Base-by-base conservation (phyloP, 2,329 filamentous ascomycete genomes). In the Aureobasidium sp. region DNA sequence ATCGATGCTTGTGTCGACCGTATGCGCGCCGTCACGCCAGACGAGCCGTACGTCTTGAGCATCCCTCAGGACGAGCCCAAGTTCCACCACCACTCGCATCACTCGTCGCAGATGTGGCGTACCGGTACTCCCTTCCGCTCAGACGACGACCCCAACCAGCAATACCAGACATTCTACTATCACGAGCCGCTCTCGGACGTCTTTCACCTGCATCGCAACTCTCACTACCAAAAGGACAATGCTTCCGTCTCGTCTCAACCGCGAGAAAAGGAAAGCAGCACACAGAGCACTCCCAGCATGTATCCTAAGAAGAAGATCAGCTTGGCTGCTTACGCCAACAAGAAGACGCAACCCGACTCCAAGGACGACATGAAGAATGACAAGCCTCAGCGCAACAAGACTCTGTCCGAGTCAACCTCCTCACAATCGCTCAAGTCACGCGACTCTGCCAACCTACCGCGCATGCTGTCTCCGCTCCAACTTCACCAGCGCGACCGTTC, bases 91-190 rank as follows among this genome's bases (percentile, higher is more conserved):
- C 69, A 71, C 58, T 75, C 75, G 16, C 69, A 70, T 39, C 71
- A 77, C 63, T 69, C 76, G 67, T 68, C 73, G 62, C 66, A 71
- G 62, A 69, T 70, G 62, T 80, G 77, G 77, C 75, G 74, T 64
- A 63, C 66, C 34, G 76, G 79, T 61, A 79, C 79, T 2, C 79
- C 83, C 4, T 87, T 86, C 71, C 72, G 74, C 55, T 72, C 71
- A 21, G 74, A 80, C 65, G 84, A 87, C 71, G 79, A 84, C 67
- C 69, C 72, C 48, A 76, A 79, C 66, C 75, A 84, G 57, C 84
- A 86, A 69, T 86, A 86, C 70, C 77, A 84, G 75, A 86, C 83
- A 62, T 86, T 83, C 66, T 73, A 83, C 59, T 81, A 80, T 61
- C 82, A 84, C 69, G 81, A 85, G 68, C 78, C 78, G 36, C 79